Base-by-base conservation (phyloP, 2,329 filamentous ascomycete genomes). In the Fusarium sp. region DNA sequence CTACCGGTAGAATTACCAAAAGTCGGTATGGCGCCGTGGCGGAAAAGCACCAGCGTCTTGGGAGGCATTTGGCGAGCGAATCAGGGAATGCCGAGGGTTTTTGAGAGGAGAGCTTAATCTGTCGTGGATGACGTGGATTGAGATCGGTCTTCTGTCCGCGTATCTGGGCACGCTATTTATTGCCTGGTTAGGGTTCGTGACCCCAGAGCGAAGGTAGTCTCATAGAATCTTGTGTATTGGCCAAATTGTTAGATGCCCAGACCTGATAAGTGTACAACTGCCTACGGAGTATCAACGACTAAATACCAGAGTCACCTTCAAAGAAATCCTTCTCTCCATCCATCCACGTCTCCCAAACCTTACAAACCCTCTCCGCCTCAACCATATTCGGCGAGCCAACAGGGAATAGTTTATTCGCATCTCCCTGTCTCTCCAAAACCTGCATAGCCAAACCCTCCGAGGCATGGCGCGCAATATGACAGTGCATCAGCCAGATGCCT, bases 391-490 rank as follows among this genome's bases (percentile, higher is more conserved):
- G 54, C 0, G 70, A 72, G 0, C 6, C 30, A 8, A 3, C 12
- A 1, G 70, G 61, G 36, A 73, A 72, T 0, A 73, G 24, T 5
- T 13, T 30, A 15, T 63, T 45, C 3, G 70, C 70, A 18, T 73
- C 70, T 20, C 59, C 39, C 28, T 75, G 71, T 3, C 75, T 67
- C 6, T 77, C 75, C n/a, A 77, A 5, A 1, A 77, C 61, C 6
- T 77, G 75, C 41, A 77, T 57, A 2, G 75, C 75, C 12, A 77
- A 28, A 1, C 75, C 75, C 6, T 73, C 74, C 0, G 82, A 83
- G 0, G 84, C 82, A 72, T 88, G 87, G 80, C 85, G 86, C 14
- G 82, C 81, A 7, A 85, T 83, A 69, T 86, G 85, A 71, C 85
- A 87, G 73, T 86, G 85, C 78, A 86, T 82, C 0, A 86, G 73